Evolutionary conservation across 768 basidiomycete genomes (phyloP), one percentile per base, ranked within the genome.

Genomic region (Lentinula sp.): DNA sequence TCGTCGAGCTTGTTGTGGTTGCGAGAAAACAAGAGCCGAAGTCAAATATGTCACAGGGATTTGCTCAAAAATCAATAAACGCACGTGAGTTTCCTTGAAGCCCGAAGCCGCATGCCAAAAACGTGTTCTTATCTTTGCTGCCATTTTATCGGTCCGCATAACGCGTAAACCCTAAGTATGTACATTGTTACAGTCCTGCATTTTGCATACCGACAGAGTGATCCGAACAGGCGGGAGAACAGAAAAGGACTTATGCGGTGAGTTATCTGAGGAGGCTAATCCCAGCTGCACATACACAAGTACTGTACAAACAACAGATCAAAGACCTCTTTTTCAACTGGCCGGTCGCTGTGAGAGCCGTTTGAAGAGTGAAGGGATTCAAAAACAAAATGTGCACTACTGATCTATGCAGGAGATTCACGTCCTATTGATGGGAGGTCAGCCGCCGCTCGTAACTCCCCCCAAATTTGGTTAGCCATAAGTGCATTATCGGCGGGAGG

Each of bases 1-100:
- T 63, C 62, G 65, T 62, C 59, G 67, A 48, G 46, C 46, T 64
- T 58, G 65, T 61, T 62, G 65, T 63, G 61, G 61, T 28, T 60
- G 60, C 63, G 62, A 63, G 61, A 62, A 63, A 57, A 53, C 16
- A 60, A 52, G 31, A 48, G 57, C 32, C 21, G 32, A 59, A 49
- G 28, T 50, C 16, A 59, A 50, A 59, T 35, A 34, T 48, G 28
- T 31, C 39, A 35, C 35, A 43, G 23, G n/a, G 32, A 28, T 45
- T 45, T 57, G 54, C 18, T 34, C 15, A 13, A 13, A 52, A 21
- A 52, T 35, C 23, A 16, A 53, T 6, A 53, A 35, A 37, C 5
- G 16, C 53, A 54, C 53, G 53, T 54, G 53, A 21, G 18, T 35
- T 40, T 35, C 31, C 34, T 18, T 18, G 18, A 35, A 37, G 37